phyloP scores from a whole-genome alignment of 2,329 filamentous ascomycete genomes.

The Xylariaceae sp. region DNA sequence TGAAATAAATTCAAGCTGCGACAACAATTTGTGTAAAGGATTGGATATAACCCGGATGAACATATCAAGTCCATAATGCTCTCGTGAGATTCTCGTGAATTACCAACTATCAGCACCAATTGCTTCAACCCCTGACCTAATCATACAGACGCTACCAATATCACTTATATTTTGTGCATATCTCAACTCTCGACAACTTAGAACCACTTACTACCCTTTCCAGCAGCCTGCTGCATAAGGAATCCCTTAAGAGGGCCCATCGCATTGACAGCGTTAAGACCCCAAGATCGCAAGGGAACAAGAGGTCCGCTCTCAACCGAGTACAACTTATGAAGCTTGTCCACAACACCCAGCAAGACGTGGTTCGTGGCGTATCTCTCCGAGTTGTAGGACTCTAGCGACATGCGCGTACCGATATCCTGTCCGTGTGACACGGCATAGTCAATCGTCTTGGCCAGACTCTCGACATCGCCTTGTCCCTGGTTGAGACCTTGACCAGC shows the following conservation, averaged over 20 bases:
- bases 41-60: no score
- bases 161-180: conserved; percentile 2
- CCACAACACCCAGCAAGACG: conserved; percentile 70
- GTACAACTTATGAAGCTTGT: conserved; percentile 91
- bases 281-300: conserved; percentile 71
- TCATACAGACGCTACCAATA: conserved; percentile 4
- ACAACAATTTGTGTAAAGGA: no score
- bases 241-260: conserved; percentile 73
- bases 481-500: conserved; percentile 93
- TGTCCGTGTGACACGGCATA: conserved; percentile 76
- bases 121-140: background rate
- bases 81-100: background rate
- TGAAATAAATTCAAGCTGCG: no score
- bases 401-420: conserved; percentile 75
- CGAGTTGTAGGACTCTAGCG: conserved; percentile 73
- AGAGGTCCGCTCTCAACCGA: conserved; percentile 73
- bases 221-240: conserved; percentile 71
- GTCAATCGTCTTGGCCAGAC: conserved; percentile 67
- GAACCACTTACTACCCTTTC: conserved; percentile 38
- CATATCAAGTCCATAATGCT: background rate
- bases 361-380: conserved; percentile 82
- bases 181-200: conserved; percentile 4
- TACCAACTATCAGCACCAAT: background rate
- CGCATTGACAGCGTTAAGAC: conserved; percentile 69
- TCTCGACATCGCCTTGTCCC: conserved; percentile 82